Base-by-base conservation (phyloP, 2,329 filamentous ascomycete species). In the Calcarisporium arbuscula region DNA sequence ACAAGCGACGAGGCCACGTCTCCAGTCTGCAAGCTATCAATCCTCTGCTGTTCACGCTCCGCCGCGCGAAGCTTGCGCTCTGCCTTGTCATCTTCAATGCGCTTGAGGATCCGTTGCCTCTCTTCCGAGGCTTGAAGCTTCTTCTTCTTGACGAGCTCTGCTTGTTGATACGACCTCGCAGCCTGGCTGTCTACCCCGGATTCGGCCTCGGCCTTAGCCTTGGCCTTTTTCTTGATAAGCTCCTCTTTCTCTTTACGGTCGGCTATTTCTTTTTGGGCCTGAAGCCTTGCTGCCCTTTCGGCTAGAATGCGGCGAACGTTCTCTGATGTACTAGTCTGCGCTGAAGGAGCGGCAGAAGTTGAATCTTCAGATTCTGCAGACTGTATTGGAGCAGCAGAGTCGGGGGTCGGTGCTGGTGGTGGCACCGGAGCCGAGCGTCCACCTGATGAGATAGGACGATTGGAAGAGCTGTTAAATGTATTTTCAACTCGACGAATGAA, bases 1-100 rank as follows among this genome's bases (percentile, higher is more conserved):
- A 53, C 47, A 22, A 56, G 36, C 9, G 57, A 42, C 4, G 53
- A 43, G 3, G 54, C 46, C 2, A 53, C 48, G 12, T 58, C 54
- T 6, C 50, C 49, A 0, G 48, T 40, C 23, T 56, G 56, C 2
- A 52, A 45, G 8, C 32, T 45, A 8, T 53, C 53, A 5, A 47
- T 37, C 41, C 45, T 58, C 47, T 63, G 63, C 38, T 58, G 59
- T 53, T 70, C 69, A 22, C 68, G 61, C 39, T 66, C 62, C 16
- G 70, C 69, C 8, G 74, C 70, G 26, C 68, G 65, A 34, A 74
- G 64, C 41, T 72, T 77, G 11, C 85, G 73, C 40, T 80, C 81
- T 9, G 70, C 70, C 52, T 82, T 85, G 60, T 94, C 86, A 40
- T 82, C 77, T 50, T 87, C 81, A 42, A 94, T 88, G 25, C 78